Base-by-base conservation (phyloP, 2,329 filamentous ascomycete genomes). In the Clonostachys chloroleuca region DNA sequence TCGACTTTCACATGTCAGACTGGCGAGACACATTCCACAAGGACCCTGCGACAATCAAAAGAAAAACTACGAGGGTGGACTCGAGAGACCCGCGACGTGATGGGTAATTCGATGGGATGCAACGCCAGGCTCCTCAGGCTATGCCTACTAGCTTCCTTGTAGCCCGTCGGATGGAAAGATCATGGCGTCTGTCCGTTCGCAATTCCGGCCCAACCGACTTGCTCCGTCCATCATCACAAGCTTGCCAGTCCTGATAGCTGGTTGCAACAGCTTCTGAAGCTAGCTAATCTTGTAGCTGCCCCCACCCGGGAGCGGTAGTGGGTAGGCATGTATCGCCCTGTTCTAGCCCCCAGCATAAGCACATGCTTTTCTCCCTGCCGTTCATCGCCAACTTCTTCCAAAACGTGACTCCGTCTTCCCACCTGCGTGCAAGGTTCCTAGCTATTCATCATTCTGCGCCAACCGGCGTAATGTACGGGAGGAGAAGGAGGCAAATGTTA, bases 1-100 rank as follows among this genome's bases (percentile, higher is more conserved):
- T n/a, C 46, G 45, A 50, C 47, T 51, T 50, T 54, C 52, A 52
- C 52, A 54, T 50, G 45, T 46, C 30, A 46, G 46, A 46, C 24
- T 10, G 9, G 24, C 24, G 9, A 30, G 24, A 30, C 24, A 30
- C 24, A 30, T 30, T 30, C 24, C 24, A 30, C 24, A 30, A 10
- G 24, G 24, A 30, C 24, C 24, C 24, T 30, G 24, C 24, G 24
- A 30, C 24, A 30, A 30, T 30, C 24, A 30, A 9, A 9, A 30
- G 24, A 30, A 30, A 30, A 30, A 30, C 24, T 30, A 30, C 24
- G 24, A 30, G 24, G 24, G 24, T 24, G 24, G 24, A 9, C 24
- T 24, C 24, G 7, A 24, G 24, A 24, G 24, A 30, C 24, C 24
- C 24, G 8, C 24, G 24, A 30, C 24, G 24, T 30, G 24, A 30